Evolutionary conservation across 257 asterid genomes (phyloP).

Genomic region (Mentha longifolia): DNA sequence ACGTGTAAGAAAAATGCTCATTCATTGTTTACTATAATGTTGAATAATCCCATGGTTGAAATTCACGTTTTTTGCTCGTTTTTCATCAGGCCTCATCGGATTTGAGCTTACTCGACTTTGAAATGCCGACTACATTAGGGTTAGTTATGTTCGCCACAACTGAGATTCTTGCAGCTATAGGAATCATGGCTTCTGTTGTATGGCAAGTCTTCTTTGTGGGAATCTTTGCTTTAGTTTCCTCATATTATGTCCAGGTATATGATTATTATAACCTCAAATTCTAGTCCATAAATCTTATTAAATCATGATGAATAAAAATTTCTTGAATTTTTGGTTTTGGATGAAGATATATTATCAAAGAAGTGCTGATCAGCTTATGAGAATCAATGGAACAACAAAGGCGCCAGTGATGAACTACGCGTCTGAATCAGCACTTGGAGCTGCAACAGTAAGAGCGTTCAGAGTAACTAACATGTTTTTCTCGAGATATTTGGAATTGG

Average conservation of each 20-base stretch:
- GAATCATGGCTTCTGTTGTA: conserved; percentile 65
- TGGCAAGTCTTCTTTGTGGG: conserved; percentile 88
- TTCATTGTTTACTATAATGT: not conserved
- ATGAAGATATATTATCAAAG: conserved; percentile 74
- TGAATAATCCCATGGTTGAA: too few relatives aligned
- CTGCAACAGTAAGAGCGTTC: conserved; percentile 74
- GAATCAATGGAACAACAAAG: conserved; percentile 81
- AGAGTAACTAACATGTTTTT: conserved; percentile 53
- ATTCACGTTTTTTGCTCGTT: not conserved
- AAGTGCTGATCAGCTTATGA: conserved; percentile 74
- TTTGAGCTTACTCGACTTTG: conserved; percentile 68
- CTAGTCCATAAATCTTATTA: too few relatives aligned
- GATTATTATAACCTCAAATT: too few relatives aligned
- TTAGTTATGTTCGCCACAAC: conserved; percentile 41
- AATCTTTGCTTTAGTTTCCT: conserved; percentile 51
- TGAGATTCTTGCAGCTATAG: conserved; percentile 59
- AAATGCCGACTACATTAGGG: conserved; percentile 57
- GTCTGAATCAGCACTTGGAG: too few relatives aligned
- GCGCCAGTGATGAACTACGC: conserved; percentile 85
- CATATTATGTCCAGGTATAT: conserved; percentile 80
- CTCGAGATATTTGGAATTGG: conserved; percentile 55
- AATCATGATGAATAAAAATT: too few relatives aligned
- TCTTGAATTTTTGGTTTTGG: not conserved
- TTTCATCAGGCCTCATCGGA: conserved; percentile 73
- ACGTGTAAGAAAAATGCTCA: too few relatives aligned